Evolutionary conservation across 257 asterid species (phyloP), one percentile per base, ranked within the genome.

Genomic region (Nicotiana attenuata): DNA sequence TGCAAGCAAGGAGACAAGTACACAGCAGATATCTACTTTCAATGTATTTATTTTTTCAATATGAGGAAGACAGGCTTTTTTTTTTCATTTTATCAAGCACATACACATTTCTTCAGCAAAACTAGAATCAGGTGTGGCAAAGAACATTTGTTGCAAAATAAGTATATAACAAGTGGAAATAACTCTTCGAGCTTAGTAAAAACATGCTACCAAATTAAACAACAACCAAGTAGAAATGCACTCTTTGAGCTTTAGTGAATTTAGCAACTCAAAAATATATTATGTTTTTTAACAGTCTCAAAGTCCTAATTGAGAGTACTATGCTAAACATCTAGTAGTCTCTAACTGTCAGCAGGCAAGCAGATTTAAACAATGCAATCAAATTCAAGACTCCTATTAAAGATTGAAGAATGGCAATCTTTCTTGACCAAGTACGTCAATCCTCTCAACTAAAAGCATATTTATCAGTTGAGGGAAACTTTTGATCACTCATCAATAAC

Each of bases 401-500:
- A 68, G 11, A 68, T 38, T 68, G 77, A 68, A 68, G 50, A n/a
- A 38, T 10, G 77, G 3, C 56, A 68, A 35, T 38, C 55, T 19
- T 33, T 68, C n/a, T 60, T 68, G 5, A 68, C 55, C 2, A 67
- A 67, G 29, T 68, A 35, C 20, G 17, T 10, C 55, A 35, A 79
- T 20, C 9, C 24, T 79, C n/a, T 63, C 82, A 80, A 45, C 57
- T 63, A 63, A 80, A 78, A 79, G 41, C 7, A 79, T 35, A 33
- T 2, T 79, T 66, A 79, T 28, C 20, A 24, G 56, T 35, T 38
- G 59, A 64, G 52, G 82, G 59, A 10, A 60, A 60, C 13, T 17
- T 60, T 26, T 64, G 76, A 16, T 33, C 57, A 14, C 56, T 31
- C 61, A 41, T 45, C 22, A 15, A 80, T 61, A 53, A 80, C 41